A percentile compares a stretch with the other conserved stretches of the same genome.
These are phyloP conservation scores for Boletus reticuloceps DNA, from an alignment of 768 basidiomycete species.

Conservation along the genomic window DNA sequence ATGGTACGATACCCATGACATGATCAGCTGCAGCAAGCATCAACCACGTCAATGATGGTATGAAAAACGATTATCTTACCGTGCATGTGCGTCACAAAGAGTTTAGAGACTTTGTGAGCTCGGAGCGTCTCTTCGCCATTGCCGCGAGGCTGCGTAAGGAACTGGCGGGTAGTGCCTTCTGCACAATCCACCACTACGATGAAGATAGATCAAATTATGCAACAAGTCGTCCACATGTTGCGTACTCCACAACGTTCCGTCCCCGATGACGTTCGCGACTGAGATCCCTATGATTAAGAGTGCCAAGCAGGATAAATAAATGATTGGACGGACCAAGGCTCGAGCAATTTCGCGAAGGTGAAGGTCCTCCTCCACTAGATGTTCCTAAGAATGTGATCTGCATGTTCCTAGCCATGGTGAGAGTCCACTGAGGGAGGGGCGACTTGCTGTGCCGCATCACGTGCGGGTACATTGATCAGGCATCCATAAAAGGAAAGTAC, in stretches of 20 bases:
- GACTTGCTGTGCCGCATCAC: slow-evolving; percentile 5
- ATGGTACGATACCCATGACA: slow-evolving; percentile 67
- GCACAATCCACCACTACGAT: slow-evolving; percentile 77
- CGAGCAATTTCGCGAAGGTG: slow-evolving; percentile 71
- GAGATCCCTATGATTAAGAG: slow-evolving; percentile 3
- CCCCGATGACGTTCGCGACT: slow-evolving; percentile 54
- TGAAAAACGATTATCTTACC: slow-evolving; percentile 35
- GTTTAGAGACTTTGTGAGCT: slow-evolving; percentile 52
- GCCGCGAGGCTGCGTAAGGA: slow-evolving; percentile 49
- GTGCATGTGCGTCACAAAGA: slow-evolving; percentile 88
- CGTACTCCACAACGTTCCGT: slow-evolving; percentile 69
- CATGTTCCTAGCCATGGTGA: slow-evolving; percentile 42
- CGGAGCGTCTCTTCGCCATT: slow-evolving; percentile 34
- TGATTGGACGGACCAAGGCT: slow-evolving; percentile 40
- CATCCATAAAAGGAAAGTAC: slow-evolving; percentile 20
- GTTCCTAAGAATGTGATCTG: slow-evolving; percentile 73
- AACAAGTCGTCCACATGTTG: neutral
- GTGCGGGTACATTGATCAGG: slow-evolving; percentile 8
- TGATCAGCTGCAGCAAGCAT: slow-evolving; percentile 54
- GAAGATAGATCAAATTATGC: neutral
- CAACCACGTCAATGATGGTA: neutral
- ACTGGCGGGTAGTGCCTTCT: slow-evolving; percentile 75
- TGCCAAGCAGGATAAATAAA: neutral
- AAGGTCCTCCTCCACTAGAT: slow-evolving; percentile 73
- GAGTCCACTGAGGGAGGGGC: too few relatives aligned